Evolutionary conservation across 441 rosid species (phyloP).

Genomic region (Euphorbia schlechtendalii): DNA sequence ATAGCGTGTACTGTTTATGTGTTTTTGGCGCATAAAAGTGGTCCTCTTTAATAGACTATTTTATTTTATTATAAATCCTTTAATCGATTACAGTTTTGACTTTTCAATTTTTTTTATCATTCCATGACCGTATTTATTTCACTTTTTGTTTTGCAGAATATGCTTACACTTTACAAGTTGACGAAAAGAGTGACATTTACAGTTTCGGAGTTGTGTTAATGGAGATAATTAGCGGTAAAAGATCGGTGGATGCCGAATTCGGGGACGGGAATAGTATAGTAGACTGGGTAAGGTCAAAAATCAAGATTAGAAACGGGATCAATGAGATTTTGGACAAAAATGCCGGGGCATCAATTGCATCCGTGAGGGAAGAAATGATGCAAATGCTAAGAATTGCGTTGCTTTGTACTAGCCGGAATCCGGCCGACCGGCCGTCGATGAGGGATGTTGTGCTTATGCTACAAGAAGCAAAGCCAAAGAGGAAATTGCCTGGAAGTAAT

Average conservation of each 20-base stretch:
- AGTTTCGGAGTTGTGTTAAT: conserved; percentile 85
- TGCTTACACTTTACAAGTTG: conserved; percentile 88
- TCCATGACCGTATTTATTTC: not conserved
- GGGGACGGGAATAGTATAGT: conserved; percentile 95
- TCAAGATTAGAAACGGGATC: conserved; percentile 56
- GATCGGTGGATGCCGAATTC: conserved; percentile 77
- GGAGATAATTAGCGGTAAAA: conserved; percentile 69
- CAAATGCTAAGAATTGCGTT: conserved; percentile 76
- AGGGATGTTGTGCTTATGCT: conserved; percentile 90
- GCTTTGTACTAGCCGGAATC: conserved; percentile 71
- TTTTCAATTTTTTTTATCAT: not conserved
- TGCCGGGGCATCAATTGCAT: conserved; percentile 54
- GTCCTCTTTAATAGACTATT: conserved; percentile 21
- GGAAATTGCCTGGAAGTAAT: conserved; percentile 42
- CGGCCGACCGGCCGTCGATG: conserved; percentile 87
- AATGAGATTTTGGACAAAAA: conserved; percentile 56
- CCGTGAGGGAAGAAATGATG: conserved; percentile 82
- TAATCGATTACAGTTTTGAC: conserved; percentile 26
- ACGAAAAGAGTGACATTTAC: conserved; percentile 90
- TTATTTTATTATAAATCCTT: conserved; percentile 10
- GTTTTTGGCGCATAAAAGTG: conserved; percentile 2
- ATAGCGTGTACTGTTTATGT: conserved; percentile 16
- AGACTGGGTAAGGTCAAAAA: conserved; percentile 83
- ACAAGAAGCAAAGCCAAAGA: conserved; percentile 79
- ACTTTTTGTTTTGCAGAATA: conserved; percentile 42